phyloP scores from a whole-genome alignment of 306 rosid genomes.

The Argentina anserina region DNA sequence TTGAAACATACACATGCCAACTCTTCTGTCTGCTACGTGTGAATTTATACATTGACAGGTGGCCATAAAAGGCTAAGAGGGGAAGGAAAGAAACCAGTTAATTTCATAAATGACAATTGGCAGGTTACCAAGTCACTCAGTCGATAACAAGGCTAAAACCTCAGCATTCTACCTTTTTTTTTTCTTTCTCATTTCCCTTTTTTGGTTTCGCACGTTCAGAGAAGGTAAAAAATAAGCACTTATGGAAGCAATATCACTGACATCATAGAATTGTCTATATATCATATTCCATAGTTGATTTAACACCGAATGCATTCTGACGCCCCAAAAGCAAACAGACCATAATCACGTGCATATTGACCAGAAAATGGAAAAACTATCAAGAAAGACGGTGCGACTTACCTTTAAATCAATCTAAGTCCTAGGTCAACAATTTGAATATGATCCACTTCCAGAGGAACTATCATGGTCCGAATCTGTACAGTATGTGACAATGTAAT shows the following conservation, averaged over 20 bases:
- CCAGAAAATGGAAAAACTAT: neutral
- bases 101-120: neutral
- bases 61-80: neutral
- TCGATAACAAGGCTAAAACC: neutral
- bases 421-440: constrained; percentile 46
- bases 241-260: neutral
- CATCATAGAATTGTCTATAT: neutral
- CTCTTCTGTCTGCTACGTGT: neutral
- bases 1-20: neutral
- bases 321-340: constrained; percentile 9
- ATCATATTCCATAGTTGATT: neutral
- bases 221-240: neutral
- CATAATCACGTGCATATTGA: neutral
- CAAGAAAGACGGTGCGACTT: constrained; percentile 3
- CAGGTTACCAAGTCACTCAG: neutral
- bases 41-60: neutral
- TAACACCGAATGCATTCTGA: neutral
- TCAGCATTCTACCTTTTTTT: neutral
- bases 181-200: neutral
- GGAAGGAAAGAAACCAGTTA: neutral
- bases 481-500: constrained; percentile 16
- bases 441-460: constrained; percentile 65
- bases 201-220: neutral
- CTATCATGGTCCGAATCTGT: constrained; percentile 77
- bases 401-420: constrained; percentile 31